A percentile compares a stretch with the other conserved stretches of the same genome.
Conservation (phyloP, 2,329 filamentous ascomycete species). For the Trichoderma asperellum region DNA sequence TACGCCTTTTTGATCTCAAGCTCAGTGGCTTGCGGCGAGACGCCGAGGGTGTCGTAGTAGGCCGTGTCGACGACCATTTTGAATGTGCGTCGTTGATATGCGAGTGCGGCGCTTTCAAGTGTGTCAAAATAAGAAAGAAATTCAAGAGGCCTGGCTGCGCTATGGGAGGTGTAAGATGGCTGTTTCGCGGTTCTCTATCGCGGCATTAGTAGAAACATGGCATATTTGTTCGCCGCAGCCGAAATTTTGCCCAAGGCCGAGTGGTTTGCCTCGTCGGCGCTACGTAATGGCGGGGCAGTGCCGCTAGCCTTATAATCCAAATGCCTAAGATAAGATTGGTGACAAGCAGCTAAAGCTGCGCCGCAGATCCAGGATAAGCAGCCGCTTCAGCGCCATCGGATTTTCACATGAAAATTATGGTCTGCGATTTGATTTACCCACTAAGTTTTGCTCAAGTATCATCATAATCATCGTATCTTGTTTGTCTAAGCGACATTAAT, state of each 20-base stretch:
- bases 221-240: conserved; percentile 28
- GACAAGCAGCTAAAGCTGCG: background rate
- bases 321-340: background rate
- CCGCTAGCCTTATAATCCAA: background rate
- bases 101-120: background rate
- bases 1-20: conserved; percentile 98
- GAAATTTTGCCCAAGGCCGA: conserved; percentile 26
- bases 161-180: background rate
- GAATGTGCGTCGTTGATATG: conserved; percentile 26
- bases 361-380: background rate
- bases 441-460: background rate
- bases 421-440: background rate
- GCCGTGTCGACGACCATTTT: conserved; percentile 85
- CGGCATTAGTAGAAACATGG: conserved; percentile 7
- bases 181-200: background rate
- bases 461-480: background rate
- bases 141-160: conserved; percentile 1
- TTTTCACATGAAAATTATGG: conserved; percentile 5
- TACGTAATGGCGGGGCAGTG: conserved; percentile 47
- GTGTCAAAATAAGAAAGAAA: background rate
- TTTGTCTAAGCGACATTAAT: background rate
- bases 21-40: conserved; percentile 81
- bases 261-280: conserved; percentile 19
- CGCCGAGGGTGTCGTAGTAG: conserved; percentile 87
- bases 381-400: background rate